Conservation (phyloP, 495 filamentous ascomycete species). For the Annulohypoxylon nitens region DNA sequence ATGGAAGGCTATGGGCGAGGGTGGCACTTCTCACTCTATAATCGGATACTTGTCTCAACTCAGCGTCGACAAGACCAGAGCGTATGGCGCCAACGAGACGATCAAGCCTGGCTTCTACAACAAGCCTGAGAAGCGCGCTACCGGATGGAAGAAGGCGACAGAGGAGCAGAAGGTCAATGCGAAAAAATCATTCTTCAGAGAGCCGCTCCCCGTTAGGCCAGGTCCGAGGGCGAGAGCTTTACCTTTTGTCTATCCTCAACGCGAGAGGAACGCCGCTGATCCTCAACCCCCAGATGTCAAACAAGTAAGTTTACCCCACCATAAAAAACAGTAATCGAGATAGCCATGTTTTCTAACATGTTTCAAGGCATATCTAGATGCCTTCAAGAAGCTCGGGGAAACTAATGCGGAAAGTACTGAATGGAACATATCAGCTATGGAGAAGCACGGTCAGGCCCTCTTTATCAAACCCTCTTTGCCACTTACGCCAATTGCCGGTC, state of each 20-base stretch:
- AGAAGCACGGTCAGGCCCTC: constrained; percentile 80
- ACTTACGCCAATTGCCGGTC: constrained; percentile 64
- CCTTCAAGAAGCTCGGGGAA: constrained; percentile 63
- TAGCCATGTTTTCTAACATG: constrained; percentile 3
- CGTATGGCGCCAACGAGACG: constrained; percentile 29
- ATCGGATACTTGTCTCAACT: constrained; percentile 33
- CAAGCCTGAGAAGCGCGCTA: constrained; percentile 32
- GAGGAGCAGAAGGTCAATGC: constrained; percentile 36
- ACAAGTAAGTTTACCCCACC: constrained; percentile 5
- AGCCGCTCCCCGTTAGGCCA: constrained; percentile 30
- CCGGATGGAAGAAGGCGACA: constrained; percentile 37
- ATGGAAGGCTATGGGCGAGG: constrained; percentile 43
- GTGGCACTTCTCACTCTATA: constrained; percentile 22
- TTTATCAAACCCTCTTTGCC: constrained; percentile 63
- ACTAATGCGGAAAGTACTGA: constrained; percentile 63
- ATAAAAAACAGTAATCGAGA: no score
- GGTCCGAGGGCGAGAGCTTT: constrained; percentile 36
- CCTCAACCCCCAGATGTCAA: constrained; percentile 33
- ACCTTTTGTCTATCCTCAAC: constrained; percentile 38
- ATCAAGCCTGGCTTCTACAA: constrained; percentile 41
- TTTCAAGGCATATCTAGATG: constrained; percentile 45
- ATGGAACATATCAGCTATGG: constrained; percentile 73
- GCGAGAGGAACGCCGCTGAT: constrained; percentile 37
- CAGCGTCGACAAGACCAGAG: constrained; percentile 28
- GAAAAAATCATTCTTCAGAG: constrained; percentile 32